Base-by-base conservation (phyloP, 2,329 filamentous ascomycete genomes). In the Cryphonectria japonica region DNA sequence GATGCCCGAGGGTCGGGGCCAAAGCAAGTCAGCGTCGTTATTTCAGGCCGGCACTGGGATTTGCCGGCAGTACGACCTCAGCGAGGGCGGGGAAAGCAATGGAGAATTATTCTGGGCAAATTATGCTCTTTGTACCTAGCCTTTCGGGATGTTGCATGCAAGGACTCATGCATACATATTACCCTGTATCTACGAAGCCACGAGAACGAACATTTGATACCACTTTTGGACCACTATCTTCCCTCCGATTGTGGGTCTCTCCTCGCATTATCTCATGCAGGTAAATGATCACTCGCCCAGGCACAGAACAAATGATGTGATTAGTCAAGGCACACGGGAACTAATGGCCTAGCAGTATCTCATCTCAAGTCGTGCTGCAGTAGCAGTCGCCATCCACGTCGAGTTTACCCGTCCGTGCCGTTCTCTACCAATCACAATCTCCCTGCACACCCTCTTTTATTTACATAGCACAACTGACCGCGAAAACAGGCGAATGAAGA, bases 171-270 rank as follows among this genome's bases (percentile, higher is more conserved):
- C 69, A 61, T 65, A 46, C 61, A 68, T 67, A 60, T 66, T 65
- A 46, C 61, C 54, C 37, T 70, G 71, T 72, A 72, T 72, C 64
- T 72, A 72, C 62, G 71, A 72, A 68, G 43, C 69, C 59, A 72
- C 60, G 71, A 72, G 65, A 64, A 72, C 63, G 68, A 71, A 63
- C 39, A 71, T 66, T 62, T 70, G 71, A 72, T 72, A 72, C 71
- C 71, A 71, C 59, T 57, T 50, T 50, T 54, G 43, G 52, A 67
- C 29, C 16, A 65, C 29, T 32, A 46, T 22, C 43, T 66, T 13
- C 19, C 29, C 37, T 29, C 64, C 39, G 46, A 26, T 52, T 52
- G 64, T 46, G 43, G 32, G 29, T 32, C 32, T 6, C 46, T 4
- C 43, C 1, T 52, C 13, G 41, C 59, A 34, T 16, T 34, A 19